Evolutionary conservation across 129 eudicot genomes (phyloP).

Genomic region (Solidago caesia): DNA sequence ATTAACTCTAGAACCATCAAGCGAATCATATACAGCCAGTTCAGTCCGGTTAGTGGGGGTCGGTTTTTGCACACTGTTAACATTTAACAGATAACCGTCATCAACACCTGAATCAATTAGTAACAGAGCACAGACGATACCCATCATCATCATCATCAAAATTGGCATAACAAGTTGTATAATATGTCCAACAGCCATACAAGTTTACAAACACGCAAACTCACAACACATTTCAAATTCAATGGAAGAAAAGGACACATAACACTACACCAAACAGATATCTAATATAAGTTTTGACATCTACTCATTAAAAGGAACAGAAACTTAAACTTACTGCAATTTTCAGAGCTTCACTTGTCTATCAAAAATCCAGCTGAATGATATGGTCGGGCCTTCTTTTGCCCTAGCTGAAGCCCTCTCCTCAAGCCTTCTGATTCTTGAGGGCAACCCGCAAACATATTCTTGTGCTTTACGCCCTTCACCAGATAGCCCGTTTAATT

Average conservation of each 20-base stretch:
- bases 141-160: conserved; percentile 30
- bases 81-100: not conserved
- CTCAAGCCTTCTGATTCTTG: conserved; percentile 74
- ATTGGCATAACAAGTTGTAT: conserved; percentile 37
- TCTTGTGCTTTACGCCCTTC: conserved; percentile 87
- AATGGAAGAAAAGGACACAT: conserved; percentile 23
- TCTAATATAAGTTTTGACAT: conserved; percentile 29
- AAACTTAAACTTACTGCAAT: conserved; percentile 8
- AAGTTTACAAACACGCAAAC: conserved; percentile 33
- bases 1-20: not conserved
- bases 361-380: conserved; percentile 79
- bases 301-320: conserved; percentile 17
- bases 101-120: not conserved
- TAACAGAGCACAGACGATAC: no score
- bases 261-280: conserved; percentile 21
- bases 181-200: conserved; percentile 34
- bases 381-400: conserved; percentile 49
- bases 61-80: no score
- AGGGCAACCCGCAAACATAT: conserved; percentile 73
- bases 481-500: conserved; percentile 61
- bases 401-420: conserved; percentile 80
- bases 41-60: no score
- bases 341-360: conserved; percentile 68
- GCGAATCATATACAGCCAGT: not conserved
- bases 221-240: conserved; percentile 24